phyloP scores from a whole-genome alignment of 2,329 filamentous ascomycete species.

The Lachnellula willkommii region DNA sequence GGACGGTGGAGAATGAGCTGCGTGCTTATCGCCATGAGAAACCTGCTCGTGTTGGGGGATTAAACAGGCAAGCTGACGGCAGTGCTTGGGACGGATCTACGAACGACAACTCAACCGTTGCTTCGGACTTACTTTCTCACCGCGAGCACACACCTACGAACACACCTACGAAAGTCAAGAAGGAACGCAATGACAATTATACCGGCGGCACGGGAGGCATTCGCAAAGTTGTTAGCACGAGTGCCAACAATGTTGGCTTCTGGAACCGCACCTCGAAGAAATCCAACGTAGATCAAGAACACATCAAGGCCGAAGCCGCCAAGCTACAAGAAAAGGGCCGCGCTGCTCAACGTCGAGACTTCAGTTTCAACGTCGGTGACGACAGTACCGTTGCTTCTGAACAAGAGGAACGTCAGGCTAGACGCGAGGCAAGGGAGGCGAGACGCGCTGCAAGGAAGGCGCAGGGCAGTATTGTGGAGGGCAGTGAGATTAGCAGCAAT shows the following conservation, averaged over 20 bases:
- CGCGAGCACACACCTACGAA: slow-evolving; percentile 51
- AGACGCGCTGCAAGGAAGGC: slow-evolving; percentile 5
- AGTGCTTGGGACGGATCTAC: slow-evolving; percentile 72
- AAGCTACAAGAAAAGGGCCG: slow-evolving; percentile 51
- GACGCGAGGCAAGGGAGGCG: slow-evolving; percentile 12
- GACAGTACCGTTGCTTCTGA: slow-evolving; percentile 22
- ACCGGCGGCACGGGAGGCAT: slow-evolving; percentile 24
- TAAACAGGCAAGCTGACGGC: slow-evolving; percentile 78
- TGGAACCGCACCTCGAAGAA: slow-evolving; percentile 11
- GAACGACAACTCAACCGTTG: slow-evolving; percentile 41
- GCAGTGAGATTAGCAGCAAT: slow-evolving; percentile 16
- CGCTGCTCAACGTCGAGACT: slow-evolving; percentile 31
- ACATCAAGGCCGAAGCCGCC: slow-evolving; percentile 51
- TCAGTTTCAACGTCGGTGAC: slow-evolving; percentile 30
- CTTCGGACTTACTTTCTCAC: slow-evolving; percentile 54
- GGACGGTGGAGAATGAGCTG: slow-evolving; percentile 60
- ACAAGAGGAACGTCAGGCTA: slow-evolving; percentile 3
- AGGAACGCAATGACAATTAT: slow-evolving; percentile 24
- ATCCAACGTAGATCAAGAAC: slow-evolving; percentile 30
- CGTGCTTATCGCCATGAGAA: slow-evolving; percentile 82
- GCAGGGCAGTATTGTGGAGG: slow-evolving; percentile 7
- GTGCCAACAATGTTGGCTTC: slow-evolving; percentile 1
- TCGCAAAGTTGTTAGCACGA: slow-evolving; percentile 26
- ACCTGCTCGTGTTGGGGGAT: slow-evolving; percentile 77
- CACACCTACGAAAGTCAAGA: slow-evolving; percentile 39